Conservation (phyloP, 257 asterid genomes). For the Przewalskia tangutica region DNA sequence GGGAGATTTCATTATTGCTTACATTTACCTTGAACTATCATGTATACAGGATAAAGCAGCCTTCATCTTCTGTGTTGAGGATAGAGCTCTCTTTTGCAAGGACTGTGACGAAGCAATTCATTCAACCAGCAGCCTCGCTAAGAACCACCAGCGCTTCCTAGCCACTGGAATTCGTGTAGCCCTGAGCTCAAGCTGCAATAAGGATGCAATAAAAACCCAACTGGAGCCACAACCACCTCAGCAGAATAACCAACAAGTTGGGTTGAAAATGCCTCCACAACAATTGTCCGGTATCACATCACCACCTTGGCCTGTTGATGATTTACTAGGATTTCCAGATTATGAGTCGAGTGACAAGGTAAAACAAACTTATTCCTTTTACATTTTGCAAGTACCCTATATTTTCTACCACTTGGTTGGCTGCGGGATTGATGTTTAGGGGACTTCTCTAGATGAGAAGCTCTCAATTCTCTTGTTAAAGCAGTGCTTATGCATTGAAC, state of each 20-base stretch:
- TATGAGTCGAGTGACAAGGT: conserved; percentile 64
- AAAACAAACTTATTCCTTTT: neutral
- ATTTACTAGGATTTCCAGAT: conserved; percentile 65
- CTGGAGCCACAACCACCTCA: conserved; percentile 63
- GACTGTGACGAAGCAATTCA: conserved; percentile 88
- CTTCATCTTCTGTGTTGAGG: conserved; percentile 96
- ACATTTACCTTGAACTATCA: neutral
- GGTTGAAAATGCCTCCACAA: conserved; percentile 24
- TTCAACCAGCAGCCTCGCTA: conserved; percentile 63
- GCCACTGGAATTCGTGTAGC: conserved; percentile 98
- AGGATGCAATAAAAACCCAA: conserved; percentile 21
- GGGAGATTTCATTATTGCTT: neutral
- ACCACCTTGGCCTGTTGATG: conserved; percentile 76
- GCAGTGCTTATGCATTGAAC: neutral
- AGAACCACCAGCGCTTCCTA: conserved; percentile 78
- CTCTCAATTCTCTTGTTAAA: neutral
- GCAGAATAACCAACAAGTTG: conserved; percentile 24
- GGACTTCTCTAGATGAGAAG: neutral
- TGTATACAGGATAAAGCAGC: conserved; percentile 69
- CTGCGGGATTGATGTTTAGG: neutral
- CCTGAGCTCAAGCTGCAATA: conserved; percentile 41
- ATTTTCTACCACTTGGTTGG: neutral
- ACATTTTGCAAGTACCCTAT: neutral
- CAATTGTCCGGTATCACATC: conserved; percentile 38
- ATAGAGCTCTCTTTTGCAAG: conserved; percentile 89